Evolutionary conservation across 2,329 filamentous ascomycete genomes (phyloP).

Genomic region (Ceratocystis harringtonii): DNA sequence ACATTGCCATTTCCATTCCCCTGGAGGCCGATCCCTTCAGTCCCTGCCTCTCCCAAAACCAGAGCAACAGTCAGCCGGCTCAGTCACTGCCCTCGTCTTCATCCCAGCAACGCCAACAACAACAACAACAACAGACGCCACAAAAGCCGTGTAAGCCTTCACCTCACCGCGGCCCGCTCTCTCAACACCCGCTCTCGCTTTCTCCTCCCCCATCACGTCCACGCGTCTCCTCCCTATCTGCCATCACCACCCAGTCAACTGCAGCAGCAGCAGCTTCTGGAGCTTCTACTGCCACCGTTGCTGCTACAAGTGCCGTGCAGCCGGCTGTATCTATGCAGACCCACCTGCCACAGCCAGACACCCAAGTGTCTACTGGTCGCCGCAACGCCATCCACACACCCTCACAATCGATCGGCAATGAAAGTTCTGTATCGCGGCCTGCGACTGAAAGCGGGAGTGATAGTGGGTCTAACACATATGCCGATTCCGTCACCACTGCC

Average conservation of each 20-base stretch:
- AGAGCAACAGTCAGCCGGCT: neutral
- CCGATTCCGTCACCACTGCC: slow-evolving; percentile 10
- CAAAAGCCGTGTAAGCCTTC: neutral
- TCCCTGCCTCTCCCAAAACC: slow-evolving; percentile 13
- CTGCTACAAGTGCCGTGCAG: neutral
- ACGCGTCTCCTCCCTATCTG: slow-evolving; percentile 7
- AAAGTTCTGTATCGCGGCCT: slow-evolving; percentile 5
- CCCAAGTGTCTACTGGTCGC: slow-evolving; percentile 7
- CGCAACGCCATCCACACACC: slow-evolving; percentile 11
- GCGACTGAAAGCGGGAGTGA: slow-evolving; percentile 11
- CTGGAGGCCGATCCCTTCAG: slow-evolving; percentile 34
- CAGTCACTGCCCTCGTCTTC: neutral
- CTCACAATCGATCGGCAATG: slow-evolving; percentile 6
- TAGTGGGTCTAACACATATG: slow-evolving; percentile 9
- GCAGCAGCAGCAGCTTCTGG: neutral
- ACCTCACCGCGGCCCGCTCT: neutral
- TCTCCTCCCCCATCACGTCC: neutral
- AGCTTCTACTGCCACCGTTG: neutral
- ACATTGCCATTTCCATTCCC: slow-evolving; percentile 48
- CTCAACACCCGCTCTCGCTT: slow-evolving; percentile 3
- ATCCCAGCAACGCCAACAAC: slow-evolving; percentile 8
- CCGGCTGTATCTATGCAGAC: neutral
- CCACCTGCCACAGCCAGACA: slow-evolving; percentile 8
- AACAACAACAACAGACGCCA: slow-evolving; percentile 3
- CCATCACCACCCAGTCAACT: slow-evolving; percentile 1